Conservation (phyloP, 148 eudicot genomes). For the Polygonum maritimum region DNA sequence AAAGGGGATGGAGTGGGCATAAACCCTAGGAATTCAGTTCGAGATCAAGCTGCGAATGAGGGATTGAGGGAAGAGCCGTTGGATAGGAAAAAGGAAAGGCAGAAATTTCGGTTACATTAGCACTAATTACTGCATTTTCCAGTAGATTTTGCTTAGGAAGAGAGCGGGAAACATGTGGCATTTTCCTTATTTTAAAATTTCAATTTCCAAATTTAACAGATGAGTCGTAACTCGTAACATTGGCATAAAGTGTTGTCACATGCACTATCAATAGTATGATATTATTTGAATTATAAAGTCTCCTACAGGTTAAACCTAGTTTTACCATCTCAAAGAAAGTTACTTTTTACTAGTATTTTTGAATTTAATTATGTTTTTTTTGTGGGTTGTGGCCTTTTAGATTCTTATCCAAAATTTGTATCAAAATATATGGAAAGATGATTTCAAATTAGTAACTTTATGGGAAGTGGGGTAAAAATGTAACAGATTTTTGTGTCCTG, state of each 20-base stretch:
- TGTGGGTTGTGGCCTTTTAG: too few relatives aligned
- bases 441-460: too few relatives aligned
- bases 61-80: conserved; percentile 4
- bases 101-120: conserved; percentile 4
- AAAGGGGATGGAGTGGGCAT: neutral
- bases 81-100: neutral
- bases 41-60: neutral
- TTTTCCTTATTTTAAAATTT: neutral
- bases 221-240: neutral
- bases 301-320: neutral
- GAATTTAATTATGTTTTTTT: too few relatives aligned
- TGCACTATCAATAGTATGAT: too few relatives aligned
- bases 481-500: too few relatives aligned
- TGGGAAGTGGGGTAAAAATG: too few relatives aligned
- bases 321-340: too few relatives aligned
- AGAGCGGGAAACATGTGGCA: neutral
- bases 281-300: neutral
- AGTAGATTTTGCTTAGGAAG: neutral
- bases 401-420: too few relatives aligned
- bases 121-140: neutral
- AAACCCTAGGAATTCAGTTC: neutral
- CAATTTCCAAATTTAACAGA: neutral
- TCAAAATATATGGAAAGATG: too few relatives aligned
- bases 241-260: too few relatives aligned
- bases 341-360: too few relatives aligned